Evolutionary conservation across 495 filamentous ascomycete species (phyloP).

Genomic region (Podospora fimiseda): DNA sequence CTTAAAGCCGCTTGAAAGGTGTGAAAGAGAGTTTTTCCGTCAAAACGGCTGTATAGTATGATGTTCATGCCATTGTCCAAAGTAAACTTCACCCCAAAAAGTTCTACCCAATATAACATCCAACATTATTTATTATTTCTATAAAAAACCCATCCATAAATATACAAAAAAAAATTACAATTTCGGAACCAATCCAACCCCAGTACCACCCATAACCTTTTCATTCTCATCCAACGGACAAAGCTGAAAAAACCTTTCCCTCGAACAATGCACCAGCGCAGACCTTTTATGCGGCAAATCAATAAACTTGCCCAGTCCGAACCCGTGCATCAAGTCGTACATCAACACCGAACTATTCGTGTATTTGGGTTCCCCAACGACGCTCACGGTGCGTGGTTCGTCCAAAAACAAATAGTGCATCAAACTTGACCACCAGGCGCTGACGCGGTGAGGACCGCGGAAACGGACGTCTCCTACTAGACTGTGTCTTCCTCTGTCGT

Average conservation of each 20-base stretch:
- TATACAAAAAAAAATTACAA: constrained; percentile 20
- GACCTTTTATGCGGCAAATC: constrained; percentile 62
- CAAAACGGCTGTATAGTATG: too few species aligned
- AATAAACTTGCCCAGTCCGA: constrained; percentile 58
- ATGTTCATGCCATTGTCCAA: too few species aligned
- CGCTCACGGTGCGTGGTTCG: constrained; percentile 55
- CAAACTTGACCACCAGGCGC: constrained; percentile 60
- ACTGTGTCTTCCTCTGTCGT: constrained; percentile 62
- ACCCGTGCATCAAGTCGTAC: constrained; percentile 61
- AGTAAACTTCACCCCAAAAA: too few species aligned
- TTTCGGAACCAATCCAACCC: constrained; percentile 42
- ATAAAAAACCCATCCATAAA: background rate
- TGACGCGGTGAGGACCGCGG: constrained; percentile 59
- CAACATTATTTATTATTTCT: too few species aligned
- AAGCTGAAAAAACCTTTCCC: constrained; percentile 64
- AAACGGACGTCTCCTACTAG: constrained; percentile 58
- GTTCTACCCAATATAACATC: background rate
- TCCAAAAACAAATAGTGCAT: constrained; percentile 69
- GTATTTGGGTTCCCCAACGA: constrained; percentile 61
- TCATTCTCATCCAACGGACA: constrained; percentile 51
- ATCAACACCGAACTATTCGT: constrained; percentile 54
- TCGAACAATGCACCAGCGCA: constrained; percentile 52
- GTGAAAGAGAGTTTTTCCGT: too few species aligned
- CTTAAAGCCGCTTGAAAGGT: too few species aligned
- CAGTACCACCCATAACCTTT: constrained; percentile 40